Base-by-base conservation (phyloP, 169 alveolate species). In the Cyclospora cayetanensis region DNA sequence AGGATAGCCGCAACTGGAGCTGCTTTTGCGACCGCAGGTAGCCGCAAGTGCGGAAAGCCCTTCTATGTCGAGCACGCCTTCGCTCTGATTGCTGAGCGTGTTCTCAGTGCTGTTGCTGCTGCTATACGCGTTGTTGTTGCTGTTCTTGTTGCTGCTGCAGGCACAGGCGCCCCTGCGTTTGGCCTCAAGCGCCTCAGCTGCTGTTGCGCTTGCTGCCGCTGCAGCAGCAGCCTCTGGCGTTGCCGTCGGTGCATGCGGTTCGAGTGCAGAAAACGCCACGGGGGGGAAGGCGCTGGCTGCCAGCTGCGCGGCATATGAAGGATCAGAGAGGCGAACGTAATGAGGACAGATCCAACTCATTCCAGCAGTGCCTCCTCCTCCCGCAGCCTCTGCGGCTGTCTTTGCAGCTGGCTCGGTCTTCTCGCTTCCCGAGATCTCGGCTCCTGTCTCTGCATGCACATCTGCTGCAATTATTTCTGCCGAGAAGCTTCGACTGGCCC, bases 71-170 rank as follows among this genome's bases (percentile, higher is more conserved):
- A 60, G 31, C n/a, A 60, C 72, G 31, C 72, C 27, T 46, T 46
- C 34, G 74, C 74, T 63, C 39, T 35, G 20, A 35, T 35, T 63
- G 74, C 34, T 63, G 74, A 1, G 20, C 37, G 1, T 63, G 74
- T 35, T 63, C 39, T 35, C 1, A 35, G 27, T 35, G 9, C 4
- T 70, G 50, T 2, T 34, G 82, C 53, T 70, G 82, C 35, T 29
- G 82, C 29, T 35, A 29, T 39, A 12, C 11, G 52, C 34, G 46
- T n/a, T 29, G 82, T 31, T n/a, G n/a, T 35, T 70, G 82, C 82
- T 70, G 82, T 46, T 70, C 52, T 25, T 70, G 53, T 29, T 70
- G 82, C 12, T 70, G 82, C 82, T 29, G 52, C 82, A 34, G 41
- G 74, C 34, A 18, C 35, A 9, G 29, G 52, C 5, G 82, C 42